Base-by-base conservation (phyloP, 2,329 filamentous ascomycete genomes). In the Apiospora rasikravindrae region DNA sequence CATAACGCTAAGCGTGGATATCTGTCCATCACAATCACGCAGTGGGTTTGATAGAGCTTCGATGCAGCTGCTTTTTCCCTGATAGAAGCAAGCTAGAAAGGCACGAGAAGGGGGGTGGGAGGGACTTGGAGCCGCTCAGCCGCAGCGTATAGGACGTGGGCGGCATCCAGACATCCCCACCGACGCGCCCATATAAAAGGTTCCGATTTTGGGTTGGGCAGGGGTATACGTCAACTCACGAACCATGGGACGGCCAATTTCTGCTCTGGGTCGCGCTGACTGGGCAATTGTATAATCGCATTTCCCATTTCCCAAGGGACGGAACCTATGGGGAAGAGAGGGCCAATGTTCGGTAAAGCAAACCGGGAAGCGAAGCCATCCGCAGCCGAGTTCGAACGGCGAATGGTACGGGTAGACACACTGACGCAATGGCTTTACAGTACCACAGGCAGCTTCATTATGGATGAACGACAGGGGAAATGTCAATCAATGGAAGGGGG, bases 11-110 rank as follows among this genome's bases (percentile, higher is more conserved):
- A 11, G 33, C 57, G 57, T 40, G 57, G 19, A 40, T n/a, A 40
- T 64, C 19, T 64, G 57, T 24, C 57, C 33, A 64, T 64, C 57
- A 64, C 33, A 64, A 64, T 64, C 22, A 64, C 19, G 29, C 19
- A 4, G 33, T 40, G 33, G 57, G 6, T n/a, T 64, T 24, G 22
- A 7, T 2, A 14, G 10, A 10, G 29, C 33, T 64, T 40, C 2
- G 19, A n/a, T 19, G 22, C 8, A 40, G 57, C 13, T n/a, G 57
- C 2, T 51, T 51, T 51, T 51, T 64, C 8, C 57, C 7, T 64
- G 57, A 37, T 14, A 22, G 33, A 64, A 64, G n/a, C 33, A 40
- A 64, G 57, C 57, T 64, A 40, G 33, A n/a, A 64, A 11, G 19
- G 19, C 22, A 13, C 4, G 29, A 22, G 16, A 37, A 37, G 53